Conservation (phyloP, 2,329 filamentous ascomycete species). For the Coniella lustricola region DNA sequence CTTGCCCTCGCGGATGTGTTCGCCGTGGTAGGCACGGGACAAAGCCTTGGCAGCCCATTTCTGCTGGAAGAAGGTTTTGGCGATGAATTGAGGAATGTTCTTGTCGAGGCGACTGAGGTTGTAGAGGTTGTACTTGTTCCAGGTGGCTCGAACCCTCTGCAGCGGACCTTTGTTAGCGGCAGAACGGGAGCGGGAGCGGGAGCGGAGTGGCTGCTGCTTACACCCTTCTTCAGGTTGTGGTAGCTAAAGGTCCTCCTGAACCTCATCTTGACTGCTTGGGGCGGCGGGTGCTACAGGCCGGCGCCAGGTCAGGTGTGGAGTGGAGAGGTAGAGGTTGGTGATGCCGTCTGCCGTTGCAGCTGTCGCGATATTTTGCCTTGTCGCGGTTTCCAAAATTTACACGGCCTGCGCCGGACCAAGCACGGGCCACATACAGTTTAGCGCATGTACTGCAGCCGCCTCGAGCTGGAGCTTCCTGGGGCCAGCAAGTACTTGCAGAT, state of each 20-base stretch:
- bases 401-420: not conserved
- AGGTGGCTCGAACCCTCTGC: conserved; percentile 89
- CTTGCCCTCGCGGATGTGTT: conserved; percentile 85
- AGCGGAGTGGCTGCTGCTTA: conserved; percentile 32
- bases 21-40: conserved; percentile 85
- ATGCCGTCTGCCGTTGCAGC: not conserved
- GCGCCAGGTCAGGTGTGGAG: conserved; percentile 3
- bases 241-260: conserved; percentile 54
- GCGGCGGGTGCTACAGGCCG: conserved; percentile 3
- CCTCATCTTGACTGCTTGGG: conserved; percentile 33
- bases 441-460: not conserved
- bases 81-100: conserved; percentile 15
- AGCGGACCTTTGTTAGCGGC: conserved; percentile 6
- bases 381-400: conserved; percentile 2
- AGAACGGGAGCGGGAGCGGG: conserved; percentile 5
- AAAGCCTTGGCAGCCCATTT: conserved; percentile 90
- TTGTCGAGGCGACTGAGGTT: conserved; percentile 51
- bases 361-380: not conserved
- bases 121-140: conserved; percentile 97
- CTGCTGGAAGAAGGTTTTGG: conserved; percentile 88
- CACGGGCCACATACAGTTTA: not conserved
- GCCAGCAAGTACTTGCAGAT: too few relatives aligned
- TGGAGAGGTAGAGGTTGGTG: not conserved
- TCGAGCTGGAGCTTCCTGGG: not conserved
- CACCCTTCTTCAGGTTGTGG: conserved; percentile 59